phyloP scores from a whole-genome alignment of 139 green algal genomes.

The Ettlia oleoabundans region DNA sequence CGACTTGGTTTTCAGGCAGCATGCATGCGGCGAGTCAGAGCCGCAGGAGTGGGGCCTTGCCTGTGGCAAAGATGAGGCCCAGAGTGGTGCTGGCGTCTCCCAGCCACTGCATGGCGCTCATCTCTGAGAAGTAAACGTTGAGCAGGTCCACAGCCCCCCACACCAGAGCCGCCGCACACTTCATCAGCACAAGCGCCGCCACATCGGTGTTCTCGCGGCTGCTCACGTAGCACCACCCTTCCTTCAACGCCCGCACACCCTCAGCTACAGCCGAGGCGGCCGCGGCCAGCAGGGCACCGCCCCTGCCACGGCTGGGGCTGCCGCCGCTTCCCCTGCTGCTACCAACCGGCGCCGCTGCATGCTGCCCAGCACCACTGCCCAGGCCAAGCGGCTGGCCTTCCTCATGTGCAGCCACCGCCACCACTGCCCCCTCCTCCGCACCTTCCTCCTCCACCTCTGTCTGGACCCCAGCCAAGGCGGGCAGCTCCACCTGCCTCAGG shows the following conservation, averaged over 20 bases:
- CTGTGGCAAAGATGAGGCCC: constrained; percentile 56
- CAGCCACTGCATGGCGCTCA: constrained; percentile 52
- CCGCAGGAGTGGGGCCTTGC: not conserved
- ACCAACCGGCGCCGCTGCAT: not conserved
- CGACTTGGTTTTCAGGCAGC: too few species aligned
- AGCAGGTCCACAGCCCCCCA: constrained; percentile 44
- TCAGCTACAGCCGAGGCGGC: not conserved
- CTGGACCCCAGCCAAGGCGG: not conserved
- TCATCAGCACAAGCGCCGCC: constrained; percentile 35
- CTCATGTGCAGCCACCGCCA: not conserved
- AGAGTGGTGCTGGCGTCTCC: constrained; percentile 41
- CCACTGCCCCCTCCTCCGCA: not conserved
- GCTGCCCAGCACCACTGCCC: not conserved
- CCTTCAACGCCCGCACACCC: not conserved
- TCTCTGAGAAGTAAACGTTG: constrained; percentile 44
- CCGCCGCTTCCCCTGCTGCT: not conserved
- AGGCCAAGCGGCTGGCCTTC: not conserved
- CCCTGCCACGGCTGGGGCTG: too few species aligned
- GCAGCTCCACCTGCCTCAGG: not conserved
- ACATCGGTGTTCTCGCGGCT: constrained; percentile 25
- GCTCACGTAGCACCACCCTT: constrained; percentile 34
- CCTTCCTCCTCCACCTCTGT: not conserved
- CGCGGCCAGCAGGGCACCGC: not conserved
- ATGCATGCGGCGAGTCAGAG: not conserved
- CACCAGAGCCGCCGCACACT: constrained; percentile 17